These are phyloP conservation scores for Tinospora cordifolia DNA, from an alignment of 164 flowering plant species.

Conservation along the genomic window DNA sequence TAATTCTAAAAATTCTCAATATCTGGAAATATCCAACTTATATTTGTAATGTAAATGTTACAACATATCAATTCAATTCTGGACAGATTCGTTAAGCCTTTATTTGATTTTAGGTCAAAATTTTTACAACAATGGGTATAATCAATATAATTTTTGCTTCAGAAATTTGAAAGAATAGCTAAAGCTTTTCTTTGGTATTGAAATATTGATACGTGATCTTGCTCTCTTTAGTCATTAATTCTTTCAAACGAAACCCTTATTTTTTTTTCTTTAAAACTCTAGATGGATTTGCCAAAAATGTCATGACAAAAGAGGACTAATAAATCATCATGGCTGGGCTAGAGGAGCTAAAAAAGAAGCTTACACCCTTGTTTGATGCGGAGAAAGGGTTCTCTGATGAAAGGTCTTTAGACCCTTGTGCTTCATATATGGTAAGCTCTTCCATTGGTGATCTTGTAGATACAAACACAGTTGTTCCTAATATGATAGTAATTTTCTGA, in stretches of 20 bases:
- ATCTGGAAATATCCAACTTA: too few species aligned
- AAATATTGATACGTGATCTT: not conserved
- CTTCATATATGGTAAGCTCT: conserved; percentile 61
- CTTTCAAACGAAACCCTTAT: conserved; percentile 3
- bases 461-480: conserved; percentile 1
- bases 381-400: conserved; percentile 73
- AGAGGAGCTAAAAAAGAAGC: conserved; percentile 85
- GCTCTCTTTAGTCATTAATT: not conserved
- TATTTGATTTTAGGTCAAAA: too few species aligned
- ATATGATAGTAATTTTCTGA: conserved; percentile 14
- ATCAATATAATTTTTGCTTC: too few species aligned
- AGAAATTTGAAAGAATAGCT: not conserved
- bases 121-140: too few species aligned
- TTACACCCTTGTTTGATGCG: conserved; percentile 84
- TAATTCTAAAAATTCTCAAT: too few species aligned
- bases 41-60: too few species aligned
- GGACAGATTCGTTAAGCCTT: too few species aligned
- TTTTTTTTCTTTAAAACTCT: not conserved
- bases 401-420: conserved; percentile 50
- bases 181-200: not conserved
- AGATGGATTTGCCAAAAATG: not conserved
- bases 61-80: too few species aligned
- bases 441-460: not conserved
- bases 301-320: not conserved
- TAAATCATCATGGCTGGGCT: conserved; percentile 64